Conservation (phyloP, 768 basidiomycete genomes). For the Termitomyces sp. region DNA sequence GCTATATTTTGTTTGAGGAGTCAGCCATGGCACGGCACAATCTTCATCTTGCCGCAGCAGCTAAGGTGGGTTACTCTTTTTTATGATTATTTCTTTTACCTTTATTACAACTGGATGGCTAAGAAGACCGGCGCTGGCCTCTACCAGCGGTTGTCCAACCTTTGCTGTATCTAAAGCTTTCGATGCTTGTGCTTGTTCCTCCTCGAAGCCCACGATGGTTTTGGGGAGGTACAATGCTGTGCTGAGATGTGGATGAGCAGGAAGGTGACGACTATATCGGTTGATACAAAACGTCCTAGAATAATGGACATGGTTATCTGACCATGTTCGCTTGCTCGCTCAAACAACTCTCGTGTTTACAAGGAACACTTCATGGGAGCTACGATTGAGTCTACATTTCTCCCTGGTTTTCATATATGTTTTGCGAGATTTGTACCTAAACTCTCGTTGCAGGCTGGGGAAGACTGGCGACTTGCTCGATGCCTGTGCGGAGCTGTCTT, state of each 20-base stretch:
- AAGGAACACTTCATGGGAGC: constrained; percentile 75
- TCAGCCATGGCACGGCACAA: constrained; percentile 50
- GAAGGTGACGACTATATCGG: constrained; percentile 45
- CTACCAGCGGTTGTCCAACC: constrained; percentile 56
- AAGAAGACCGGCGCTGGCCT: constrained; percentile 92
- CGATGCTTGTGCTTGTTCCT: constrained; percentile 8
- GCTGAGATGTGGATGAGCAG: constrained; percentile 17
- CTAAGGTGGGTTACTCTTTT: constrained; percentile 47
- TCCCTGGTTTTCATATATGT: constrained; percentile 12
- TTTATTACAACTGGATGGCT: constrained; percentile 45
- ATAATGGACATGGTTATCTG: constrained; percentile 25
- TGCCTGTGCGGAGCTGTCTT: constrained; percentile 84
- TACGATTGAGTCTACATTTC: constrained; percentile 82
- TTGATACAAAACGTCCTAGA: constrained; percentile 97
- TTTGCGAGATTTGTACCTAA: constrained; percentile 3
- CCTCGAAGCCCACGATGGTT: constrained; percentile 62
- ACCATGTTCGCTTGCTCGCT: constrained; percentile 39
- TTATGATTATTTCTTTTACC: constrained; percentile 8
- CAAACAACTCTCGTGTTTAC: constrained; percentile 84
- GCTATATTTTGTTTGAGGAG: constrained; percentile 78
- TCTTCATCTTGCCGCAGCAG: constrained; percentile 36
- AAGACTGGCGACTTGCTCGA: constrained; percentile 59
- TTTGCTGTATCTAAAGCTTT: constrained; percentile 17
- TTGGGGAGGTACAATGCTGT: constrained; percentile 21
- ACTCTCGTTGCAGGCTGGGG: constrained; percentile 40